phyloP scores from a whole-genome alignment of 2,329 filamentous ascomycete genomes.

The Fusarium proliferatum region DNA sequence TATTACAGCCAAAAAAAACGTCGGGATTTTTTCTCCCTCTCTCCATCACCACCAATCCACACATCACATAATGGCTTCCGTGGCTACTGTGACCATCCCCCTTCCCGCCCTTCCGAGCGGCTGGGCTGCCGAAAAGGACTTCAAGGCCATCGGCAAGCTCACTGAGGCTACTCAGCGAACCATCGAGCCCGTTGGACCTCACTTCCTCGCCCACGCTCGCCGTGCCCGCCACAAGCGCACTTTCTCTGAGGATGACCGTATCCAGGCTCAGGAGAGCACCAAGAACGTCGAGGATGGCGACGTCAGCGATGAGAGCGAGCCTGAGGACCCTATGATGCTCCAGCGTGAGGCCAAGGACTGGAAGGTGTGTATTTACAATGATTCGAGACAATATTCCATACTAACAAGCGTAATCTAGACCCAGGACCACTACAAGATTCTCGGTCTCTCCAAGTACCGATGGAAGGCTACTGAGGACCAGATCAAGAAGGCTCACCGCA shows the following conservation, averaged over 20 bases:
- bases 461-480: conserved; percentile 95
- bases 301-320: conserved; percentile 89
- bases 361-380: conserved; percentile 74
- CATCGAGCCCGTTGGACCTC: conserved; percentile 94
- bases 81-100: conserved; percentile 69
- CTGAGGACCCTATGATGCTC: conserved; percentile 92
- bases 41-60: conserved; percentile 37
- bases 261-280: conserved; percentile 92
- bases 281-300: conserved; percentile 96
- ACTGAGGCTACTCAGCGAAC: conserved; percentile 84
- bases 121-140: conserved; percentile 91
- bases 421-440: conserved; percentile 98
- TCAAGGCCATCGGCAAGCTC: conserved; percentile 83
- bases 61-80: conserved; percentile 68
- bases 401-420: conserved; percentile 59
- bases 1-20: conserved; percentile 30
- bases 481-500: conserved; percentile 98
- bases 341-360: conserved; percentile 97
- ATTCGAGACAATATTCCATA: neutral
- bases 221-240: conserved; percentile 96
- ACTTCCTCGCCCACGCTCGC: conserved; percentile 97
- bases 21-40: conserved; percentile 18
- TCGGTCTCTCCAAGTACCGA: conserved; percentile 92
- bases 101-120: conserved; percentile 81
- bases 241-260: conserved; percentile 97